phyloP scores from a whole-genome alignment of 768 basidiomycete species.

The Hysterangium stoloniferum region DNA sequence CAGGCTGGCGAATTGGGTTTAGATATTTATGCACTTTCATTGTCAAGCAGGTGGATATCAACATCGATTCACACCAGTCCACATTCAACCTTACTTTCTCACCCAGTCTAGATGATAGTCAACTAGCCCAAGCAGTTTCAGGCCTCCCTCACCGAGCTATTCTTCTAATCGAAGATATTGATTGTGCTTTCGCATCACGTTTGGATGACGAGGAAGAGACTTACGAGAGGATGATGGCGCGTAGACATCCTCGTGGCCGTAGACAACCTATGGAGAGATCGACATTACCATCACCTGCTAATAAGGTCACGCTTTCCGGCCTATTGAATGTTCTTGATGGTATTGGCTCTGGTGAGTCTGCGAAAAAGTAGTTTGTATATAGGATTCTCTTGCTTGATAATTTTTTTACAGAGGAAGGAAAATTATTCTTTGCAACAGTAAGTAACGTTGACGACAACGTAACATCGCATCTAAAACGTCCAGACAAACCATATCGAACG shows the following conservation, averaged over 20 bases:
- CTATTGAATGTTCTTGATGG: slow-evolving; percentile 54
- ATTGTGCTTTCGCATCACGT: slow-evolving; percentile 46
- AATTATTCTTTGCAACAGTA: slow-evolving; percentile 52
- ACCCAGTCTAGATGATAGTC: slow-evolving; percentile 41
- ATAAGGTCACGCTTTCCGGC: slow-evolving; percentile 43
- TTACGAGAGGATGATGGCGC: neutral
- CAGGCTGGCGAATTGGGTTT: slow-evolving; percentile 18
- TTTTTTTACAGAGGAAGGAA: slow-evolving; percentile 44
- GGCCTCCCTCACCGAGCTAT: slow-evolving; percentile 44
- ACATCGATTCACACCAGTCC: neutral
- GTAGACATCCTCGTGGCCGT: neutral
- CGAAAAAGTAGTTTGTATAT: neutral
- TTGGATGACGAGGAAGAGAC: slow-evolving; percentile 30
- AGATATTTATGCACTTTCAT: slow-evolving; percentile 34
- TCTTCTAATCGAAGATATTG: slow-evolving; percentile 52
- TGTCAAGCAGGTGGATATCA: slow-evolving; percentile 36
- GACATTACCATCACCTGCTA: too few species aligned
- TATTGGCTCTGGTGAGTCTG: slow-evolving; percentile 26
- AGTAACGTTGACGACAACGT: slow-evolving; percentile 12
- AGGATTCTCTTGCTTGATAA: neutral
- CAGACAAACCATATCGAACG: slow-evolving; percentile 50
- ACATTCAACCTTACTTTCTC: neutral
- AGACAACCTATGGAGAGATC: slow-evolving; percentile 15
- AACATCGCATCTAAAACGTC: neutral
- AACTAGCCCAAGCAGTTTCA: slow-evolving; percentile 38